These are phyloP conservation scores for Oleoguttula mirabilis DNA, from an alignment of 495 filamentous ascomycete species.

Conservation along the genomic window DNA sequence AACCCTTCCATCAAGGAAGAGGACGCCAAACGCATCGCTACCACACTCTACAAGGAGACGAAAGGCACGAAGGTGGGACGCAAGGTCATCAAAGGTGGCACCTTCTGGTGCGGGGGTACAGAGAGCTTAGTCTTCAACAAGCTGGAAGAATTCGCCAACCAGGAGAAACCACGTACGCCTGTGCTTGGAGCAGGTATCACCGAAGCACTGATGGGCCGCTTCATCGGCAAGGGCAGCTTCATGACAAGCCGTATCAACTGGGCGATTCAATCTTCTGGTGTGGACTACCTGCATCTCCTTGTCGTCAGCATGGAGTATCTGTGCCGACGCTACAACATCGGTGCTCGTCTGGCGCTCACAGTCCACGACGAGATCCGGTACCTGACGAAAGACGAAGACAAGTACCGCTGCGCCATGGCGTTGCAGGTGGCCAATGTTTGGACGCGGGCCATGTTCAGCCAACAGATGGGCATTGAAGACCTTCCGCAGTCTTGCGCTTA, in stretches of 20 bases:
- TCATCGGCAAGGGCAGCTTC: conserved; percentile 79
- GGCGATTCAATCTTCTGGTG: conserved; percentile 95
- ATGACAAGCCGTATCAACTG: conserved; percentile 97
- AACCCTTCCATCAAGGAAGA: conserved; percentile 69
- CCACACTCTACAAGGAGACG: conserved; percentile 72
- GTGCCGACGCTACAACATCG: conserved; percentile 69
- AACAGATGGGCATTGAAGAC: conserved; percentile 93
- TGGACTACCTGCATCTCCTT: conserved; percentile 93
- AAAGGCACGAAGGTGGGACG: conserved; percentile 72
- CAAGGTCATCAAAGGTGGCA: conserved; percentile 52
- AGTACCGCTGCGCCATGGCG: conserved; percentile 79
- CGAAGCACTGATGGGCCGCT: conserved; percentile 78
- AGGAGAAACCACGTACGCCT: conserved; percentile 80
- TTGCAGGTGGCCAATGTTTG: conserved; percentile 90
- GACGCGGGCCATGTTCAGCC: conserved; percentile 92
- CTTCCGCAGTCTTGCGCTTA: conserved; percentile 88
- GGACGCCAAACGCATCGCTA: conserved; percentile 61
- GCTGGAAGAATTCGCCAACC: conserved; percentile 92
- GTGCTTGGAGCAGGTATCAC: conserved; percentile 96
- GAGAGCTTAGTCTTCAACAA: conserved; percentile 98
- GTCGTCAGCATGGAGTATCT: conserved; percentile 94
- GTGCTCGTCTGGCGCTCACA: conserved; percentile 77
- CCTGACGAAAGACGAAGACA: conserved; percentile 72
- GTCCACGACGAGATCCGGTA: conserved; percentile 98
- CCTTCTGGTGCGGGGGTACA: conserved; percentile 94